These are phyloP conservation scores for Epithele typhae DNA, from an alignment of 768 basidiomycete species.

Conservation along the genomic window DNA sequence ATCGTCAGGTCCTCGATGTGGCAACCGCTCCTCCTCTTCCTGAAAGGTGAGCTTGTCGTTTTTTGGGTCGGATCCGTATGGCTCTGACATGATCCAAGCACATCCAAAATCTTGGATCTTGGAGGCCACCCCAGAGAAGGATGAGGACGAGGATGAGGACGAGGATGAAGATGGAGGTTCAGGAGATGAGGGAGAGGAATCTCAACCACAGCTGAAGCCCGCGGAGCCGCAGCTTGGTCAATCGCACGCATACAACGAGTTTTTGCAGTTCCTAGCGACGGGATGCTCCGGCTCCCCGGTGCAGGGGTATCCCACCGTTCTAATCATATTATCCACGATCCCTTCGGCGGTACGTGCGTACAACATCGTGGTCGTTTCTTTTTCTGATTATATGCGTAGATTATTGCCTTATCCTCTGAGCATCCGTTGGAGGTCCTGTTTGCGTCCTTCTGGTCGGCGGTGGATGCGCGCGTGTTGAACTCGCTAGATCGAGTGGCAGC, in stretches of 20 bases:
- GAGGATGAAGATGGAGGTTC: slow-evolving; percentile 30
- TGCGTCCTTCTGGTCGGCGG: slow-evolving; percentile 77
- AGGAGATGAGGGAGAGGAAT: slow-evolving; percentile 32
- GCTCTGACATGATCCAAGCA: slow-evolving; percentile 26
- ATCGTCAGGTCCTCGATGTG: slow-evolving; percentile 67
- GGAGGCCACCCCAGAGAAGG: slow-evolving; percentile 29
- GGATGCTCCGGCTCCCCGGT: slow-evolving; percentile 79
- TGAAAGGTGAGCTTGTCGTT: slow-evolving; percentile 50
- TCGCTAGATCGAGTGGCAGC: slow-evolving; percentile 48
- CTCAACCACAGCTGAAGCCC: neutral
- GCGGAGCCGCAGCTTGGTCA: slow-evolving; percentile 2
- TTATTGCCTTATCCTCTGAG: slow-evolving; percentile 14
- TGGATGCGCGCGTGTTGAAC: slow-evolving; percentile 62
- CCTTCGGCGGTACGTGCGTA: slow-evolving; percentile 51
- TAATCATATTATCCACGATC: slow-evolving; percentile 80
- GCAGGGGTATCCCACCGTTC: slow-evolving; percentile 76
- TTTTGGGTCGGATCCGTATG: neutral
- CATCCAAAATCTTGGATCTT: slow-evolving; percentile 64
- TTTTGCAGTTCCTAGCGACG: slow-evolving; percentile 72
- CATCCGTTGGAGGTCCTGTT: slow-evolving; percentile 51
- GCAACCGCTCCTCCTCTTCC: slow-evolving; percentile 63
- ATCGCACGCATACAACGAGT: slow-evolving; percentile 59
- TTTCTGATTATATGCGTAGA: slow-evolving; percentile 27
- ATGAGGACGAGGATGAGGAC: slow-evolving; percentile 28
- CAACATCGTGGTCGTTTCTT: neutral